Base-by-base conservation (phyloP, 73 alveolate species). In the Breviolum minutum region DNA sequence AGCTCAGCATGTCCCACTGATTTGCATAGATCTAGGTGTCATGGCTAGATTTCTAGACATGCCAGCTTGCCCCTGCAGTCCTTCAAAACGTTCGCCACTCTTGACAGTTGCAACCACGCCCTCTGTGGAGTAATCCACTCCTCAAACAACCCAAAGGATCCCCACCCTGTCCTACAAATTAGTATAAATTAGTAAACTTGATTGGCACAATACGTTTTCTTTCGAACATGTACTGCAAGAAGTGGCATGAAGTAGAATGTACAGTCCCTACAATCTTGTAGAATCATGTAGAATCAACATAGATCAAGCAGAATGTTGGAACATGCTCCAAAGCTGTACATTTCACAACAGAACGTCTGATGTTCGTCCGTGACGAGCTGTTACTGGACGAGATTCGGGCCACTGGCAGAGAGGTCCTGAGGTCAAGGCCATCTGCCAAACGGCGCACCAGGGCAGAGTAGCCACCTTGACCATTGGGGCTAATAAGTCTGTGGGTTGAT, bases 401-500 rank as follows among this genome's bases (percentile, higher is more conserved):
- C 61, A 74, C 98, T 8, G 98, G 98, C 10, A 68, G 62, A 71
- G 22, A 32, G 20, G 64, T 32, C 16, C 82, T 64, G 32, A 92
- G n/a, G 69, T 92, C 98, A 26, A 92, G 84, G 82, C 90, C 90
- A 12, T 80, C 98, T 8, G 98, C 89, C 80, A 92, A 61, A 40
- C 98, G 98, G 40, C 22, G 66, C 66, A 92, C 98, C 90, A 92
- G 87, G 16, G 98, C 27, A 17, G 98, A 92, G 79, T 92, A 92
- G 79, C 98, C 98, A 12, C 98, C 98, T 92, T 48, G 8, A 40
- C 54, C 54, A 40, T 40, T 40, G 3, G 54, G 54, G 19, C 26
- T 13, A 80, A 80, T 66, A 1, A 29, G 54, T 40, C 54, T 40
- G 54, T 40, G 54, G 54, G 54, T 3, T 40, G 54, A 40, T 40